These are phyloP conservation scores for Ogataea hybrid DNA, from an alignment of 1,139 yeast species.

Conservation along the genomic window DNA sequence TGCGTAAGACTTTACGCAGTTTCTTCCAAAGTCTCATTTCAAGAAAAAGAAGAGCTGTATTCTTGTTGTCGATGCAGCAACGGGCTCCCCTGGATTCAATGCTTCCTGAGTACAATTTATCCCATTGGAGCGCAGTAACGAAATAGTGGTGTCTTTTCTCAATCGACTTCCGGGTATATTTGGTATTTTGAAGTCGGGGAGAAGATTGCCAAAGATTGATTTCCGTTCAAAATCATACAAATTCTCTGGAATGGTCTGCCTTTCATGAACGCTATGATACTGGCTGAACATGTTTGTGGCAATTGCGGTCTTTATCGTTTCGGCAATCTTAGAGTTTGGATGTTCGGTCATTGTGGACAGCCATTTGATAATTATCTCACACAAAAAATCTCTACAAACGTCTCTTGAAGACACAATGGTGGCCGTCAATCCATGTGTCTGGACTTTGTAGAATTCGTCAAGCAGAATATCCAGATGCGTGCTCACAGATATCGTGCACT, in stretches of 20 bases:
- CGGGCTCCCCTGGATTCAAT: not conserved
- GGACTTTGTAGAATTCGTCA: conserved; percentile 33
- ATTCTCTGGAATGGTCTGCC: not conserved
- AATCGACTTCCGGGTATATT: conserved; percentile 10
- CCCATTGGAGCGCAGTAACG: conserved; percentile 10
- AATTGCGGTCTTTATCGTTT: conserved; percentile 34
- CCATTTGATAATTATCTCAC: conserved; percentile 47
- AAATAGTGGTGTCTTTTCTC: conserved; percentile 8
- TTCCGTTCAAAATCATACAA: conserved; percentile 8
- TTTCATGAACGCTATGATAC: conserved; percentile 10
- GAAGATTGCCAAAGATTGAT: conserved; percentile 21
- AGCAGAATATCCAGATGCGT: conserved; percentile 29
- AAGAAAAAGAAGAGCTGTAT: conserved; percentile 36
- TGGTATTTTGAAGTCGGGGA: conserved; percentile 25
- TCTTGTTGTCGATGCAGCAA: conserved; percentile 19
- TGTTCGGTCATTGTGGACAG: conserved; percentile 40
- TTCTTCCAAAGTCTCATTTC: conserved; percentile 56
- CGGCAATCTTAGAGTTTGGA: conserved; percentile 35
- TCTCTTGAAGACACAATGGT: conserved; percentile 36
- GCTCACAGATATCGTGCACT: conserved; percentile 31
- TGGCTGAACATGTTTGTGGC: conserved; percentile 24
- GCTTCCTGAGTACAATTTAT: not conserved
- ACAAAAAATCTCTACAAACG: conserved; percentile 12
- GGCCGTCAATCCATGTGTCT: conserved; percentile 53
- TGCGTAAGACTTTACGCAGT: conserved; percentile 45